Evolutionary conservation across 2,329 filamentous ascomycete species (phyloP).

Genomic region (Tolypocladium amazonense): DNA sequence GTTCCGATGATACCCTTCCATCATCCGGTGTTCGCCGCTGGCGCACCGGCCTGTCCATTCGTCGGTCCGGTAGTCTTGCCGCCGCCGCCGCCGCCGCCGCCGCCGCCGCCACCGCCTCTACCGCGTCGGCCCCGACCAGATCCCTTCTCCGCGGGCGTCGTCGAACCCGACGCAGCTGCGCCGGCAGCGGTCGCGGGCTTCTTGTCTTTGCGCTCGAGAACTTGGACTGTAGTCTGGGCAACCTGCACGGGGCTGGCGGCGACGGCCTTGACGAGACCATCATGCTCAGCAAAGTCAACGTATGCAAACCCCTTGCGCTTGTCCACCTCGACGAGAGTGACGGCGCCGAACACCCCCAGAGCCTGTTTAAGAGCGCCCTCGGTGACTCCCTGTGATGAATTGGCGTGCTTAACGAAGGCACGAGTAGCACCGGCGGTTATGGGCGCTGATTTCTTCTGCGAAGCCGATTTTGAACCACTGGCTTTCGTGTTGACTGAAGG

Average conservation of each 20-base stretch:
- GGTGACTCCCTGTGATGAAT: conserved; percentile 84
- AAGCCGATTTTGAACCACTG: conserved; percentile 12
- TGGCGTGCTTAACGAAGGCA: conserved; percentile 73
- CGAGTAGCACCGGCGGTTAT: conserved; percentile 41
- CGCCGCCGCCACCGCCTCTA: not conserved
- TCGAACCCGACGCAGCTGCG: not conserved
- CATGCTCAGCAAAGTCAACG: conserved; percentile 71
- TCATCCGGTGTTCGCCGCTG: conserved; percentile 5
- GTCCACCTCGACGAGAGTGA: conserved; percentile 81
- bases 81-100: conserved; percentile 3
- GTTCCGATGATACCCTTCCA: not conserved
- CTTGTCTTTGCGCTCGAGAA: conserved; percentile 69
- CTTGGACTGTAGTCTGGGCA: conserved; percentile 76
- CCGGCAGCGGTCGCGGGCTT: conserved; percentile 17
- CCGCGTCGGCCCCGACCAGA: conserved; percentile 13
- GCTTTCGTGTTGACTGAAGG: conserved; percentile 8
- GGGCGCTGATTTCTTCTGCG: conserved; percentile 21
- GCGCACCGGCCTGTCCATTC: not conserved
- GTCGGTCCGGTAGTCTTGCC: conserved; percentile 6
- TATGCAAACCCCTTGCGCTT: conserved; percentile 93
- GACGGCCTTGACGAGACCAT: conserved; percentile 66
- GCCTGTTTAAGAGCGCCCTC: conserved; percentile 68
- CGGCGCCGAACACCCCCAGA: conserved; percentile 61
- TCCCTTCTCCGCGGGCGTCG: conserved; percentile 7
- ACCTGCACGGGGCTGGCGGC: conserved; percentile 72